phyloP scores from a whole-genome alignment of 768 basidiomycete genomes.

The Rhodotorula babjevae region DNA sequence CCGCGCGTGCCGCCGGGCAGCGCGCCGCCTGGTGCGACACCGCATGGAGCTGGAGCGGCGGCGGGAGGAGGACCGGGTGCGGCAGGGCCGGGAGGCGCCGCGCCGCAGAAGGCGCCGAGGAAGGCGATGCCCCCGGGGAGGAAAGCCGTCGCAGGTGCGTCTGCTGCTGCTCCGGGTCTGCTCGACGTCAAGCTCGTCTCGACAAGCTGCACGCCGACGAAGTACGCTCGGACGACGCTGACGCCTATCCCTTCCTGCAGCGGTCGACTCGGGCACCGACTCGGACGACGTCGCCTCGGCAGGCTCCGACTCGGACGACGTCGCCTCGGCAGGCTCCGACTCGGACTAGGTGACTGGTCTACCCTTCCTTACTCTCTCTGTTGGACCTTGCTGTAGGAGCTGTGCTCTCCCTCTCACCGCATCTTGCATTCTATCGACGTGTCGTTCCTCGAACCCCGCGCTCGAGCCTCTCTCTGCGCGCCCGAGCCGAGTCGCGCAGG shows the following conservation, averaged over 20 bases:
- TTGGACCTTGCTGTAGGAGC: no score
- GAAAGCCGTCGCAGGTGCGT: conserved; percentile 4
- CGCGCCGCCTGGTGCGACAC: not conserved
- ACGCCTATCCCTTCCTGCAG: not conserved
- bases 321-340: conserved; percentile 19
- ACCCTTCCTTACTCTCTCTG: no score
- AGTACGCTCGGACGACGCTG: no score
- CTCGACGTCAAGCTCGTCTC: not conserved
- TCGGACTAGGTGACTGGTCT: conserved; percentile 10
- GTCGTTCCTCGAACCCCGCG: no score
- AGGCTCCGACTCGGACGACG: conserved; percentile 29
- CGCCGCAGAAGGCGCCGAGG: conserved; percentile 11
- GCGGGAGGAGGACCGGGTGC: not conserved
- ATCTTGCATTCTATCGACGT: no score
- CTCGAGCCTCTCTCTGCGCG: no score
- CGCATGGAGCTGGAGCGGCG: not conserved
- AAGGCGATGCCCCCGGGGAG: not conserved
- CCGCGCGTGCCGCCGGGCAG: not conserved
- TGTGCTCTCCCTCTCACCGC: no score
- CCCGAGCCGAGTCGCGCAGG: no score
- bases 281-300: conserved; percentile 19
- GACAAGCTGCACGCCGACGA: not conserved
- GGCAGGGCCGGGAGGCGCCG: not conserved
- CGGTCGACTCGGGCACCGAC: conserved; percentile 3
- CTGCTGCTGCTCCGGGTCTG: not conserved